Evolutionary conservation across 805 yeast genomes (phyloP), one percentile per base, ranked within the genome.

Genomic region (Kluyveromyces wickerhamii): DNA sequence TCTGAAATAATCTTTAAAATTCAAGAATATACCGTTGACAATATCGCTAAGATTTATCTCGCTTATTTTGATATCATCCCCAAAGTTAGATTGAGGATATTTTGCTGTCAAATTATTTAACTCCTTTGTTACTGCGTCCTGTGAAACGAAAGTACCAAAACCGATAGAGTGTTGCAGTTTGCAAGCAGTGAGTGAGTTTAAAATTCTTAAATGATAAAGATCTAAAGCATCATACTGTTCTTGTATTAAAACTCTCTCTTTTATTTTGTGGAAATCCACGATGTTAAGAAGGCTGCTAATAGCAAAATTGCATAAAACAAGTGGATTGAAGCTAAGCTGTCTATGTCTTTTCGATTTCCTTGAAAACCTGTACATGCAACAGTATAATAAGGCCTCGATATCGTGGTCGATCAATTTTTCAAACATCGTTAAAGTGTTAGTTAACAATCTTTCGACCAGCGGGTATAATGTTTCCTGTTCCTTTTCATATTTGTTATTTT

Each of bases 331-430:
- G 34, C 66, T 64, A n/a, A 67, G 58, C 45, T 74, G 79, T 32
- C 63, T 44, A 39, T 56, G 56, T 21, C 59, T 44, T 34, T 63
- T 57, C 3, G 76, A 69, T 40, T 72, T 72, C 41, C 77, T 58
- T 2, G 77, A 70, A 29, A 72, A 66, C 42, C 71, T 71, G 48
- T 71, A 75, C 49, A 71, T 52, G 14, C 74, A 65, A 34, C 75
- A 62, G 45, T 75, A 75, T 18, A 74, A 45, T 7, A 75, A 65
- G 0, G 78, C 79, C 46, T 75, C 82, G 22, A 74, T 66, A 44
- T 75, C 81, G 50, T 72, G 77, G 43, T 72, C 78, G 4, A 70
- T 70, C 20, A 74, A 50, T n/a, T 72, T 71, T 27, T 66, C 69
- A 4, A 74, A 67, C 46, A 69, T 64, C 1, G 63, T 59, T 17